Percentiles rank a stretch among this genome's conserved stretches.
Evolutionary conservation across 2,329 filamentous ascomycete genomes (phyloP).

Genomic region (Aspergillus tamarii): DNA sequence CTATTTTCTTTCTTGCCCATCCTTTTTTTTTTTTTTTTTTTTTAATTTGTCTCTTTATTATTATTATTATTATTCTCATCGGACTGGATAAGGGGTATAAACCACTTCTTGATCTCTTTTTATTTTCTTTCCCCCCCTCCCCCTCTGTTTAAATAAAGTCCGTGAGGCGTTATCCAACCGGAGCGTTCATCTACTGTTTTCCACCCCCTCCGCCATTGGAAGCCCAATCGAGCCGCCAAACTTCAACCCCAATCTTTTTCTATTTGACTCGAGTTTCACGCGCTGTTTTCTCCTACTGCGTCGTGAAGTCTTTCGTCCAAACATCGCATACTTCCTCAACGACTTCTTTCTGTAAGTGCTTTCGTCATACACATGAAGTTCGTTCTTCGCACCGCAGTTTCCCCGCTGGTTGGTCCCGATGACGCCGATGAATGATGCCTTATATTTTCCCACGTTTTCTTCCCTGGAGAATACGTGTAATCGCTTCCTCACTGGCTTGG

Average conservation of each 20-base stretch:
- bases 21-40: neutral
- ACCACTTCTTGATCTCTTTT: neutral
- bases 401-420: conserved; percentile 15
- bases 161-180: conserved; percentile 2
- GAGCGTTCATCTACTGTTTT: neutral
- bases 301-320: neutral
- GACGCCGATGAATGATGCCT: conserved; percentile 13
- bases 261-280: neutral
- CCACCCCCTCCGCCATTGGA: conserved; percentile 10
- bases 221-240: conserved; percentile 2
- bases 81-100: conserved; percentile 6
- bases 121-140: neutral
- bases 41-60: neutral
- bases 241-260: conserved; percentile 2
- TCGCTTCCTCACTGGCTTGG: neutral
- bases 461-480: conserved; percentile 2
- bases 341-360: conserved; percentile 13
- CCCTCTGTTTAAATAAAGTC: conserved; percentile 8
- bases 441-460: conserved; percentile 3
- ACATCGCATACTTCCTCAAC: neutral
- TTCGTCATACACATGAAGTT: neutral
- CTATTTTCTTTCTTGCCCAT: neutral
- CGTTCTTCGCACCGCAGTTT: conserved; percentile 5
- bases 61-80: conserved; percentile 1
- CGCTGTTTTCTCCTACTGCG: neutral